Base-by-base conservation (phyloP, 768 basidiomycete species). In the Xerocomus potaroensis region DNA sequence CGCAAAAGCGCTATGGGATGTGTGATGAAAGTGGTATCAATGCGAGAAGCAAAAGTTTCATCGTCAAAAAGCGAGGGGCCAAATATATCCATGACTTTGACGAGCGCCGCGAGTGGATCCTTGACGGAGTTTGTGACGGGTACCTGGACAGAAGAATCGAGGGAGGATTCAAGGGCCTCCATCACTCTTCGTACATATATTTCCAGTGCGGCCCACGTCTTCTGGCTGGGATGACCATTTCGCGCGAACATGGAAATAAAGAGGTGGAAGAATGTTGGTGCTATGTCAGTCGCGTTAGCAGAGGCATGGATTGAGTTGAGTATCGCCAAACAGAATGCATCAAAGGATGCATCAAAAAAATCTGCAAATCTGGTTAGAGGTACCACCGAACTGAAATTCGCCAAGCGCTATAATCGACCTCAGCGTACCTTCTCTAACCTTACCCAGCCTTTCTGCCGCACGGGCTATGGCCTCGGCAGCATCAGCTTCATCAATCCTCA, bases 341-440 rank as follows among this genome's bases (percentile, higher is more conserved):
- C 64, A 75, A 83, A 84, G 2, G 74, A 76, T 1, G 64, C 62
- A 9, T 69, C 59, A 48, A 79, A 78, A n/a, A 85, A 57, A 26
- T 64, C 77, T 75, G 31, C 21, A 15, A 29, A 43, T 16, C 23
- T 10, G 16, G 26, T 41, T 30, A 61, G 44, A 10, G 9, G 23
- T 48, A 55, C 32, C 26, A 31, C 44, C 21, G 21, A 69, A 72
- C 63, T 46, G 30, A 35, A 68, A 53, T 4, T 59, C 49, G 16
- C 47, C 33, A 8, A 47, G 47, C 18, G 37, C 45, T 6, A 46
- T 18, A 27, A 81, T 45, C 8, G 8, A 37, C 18, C 37, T 32
- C 21, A 49, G 57, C 19, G 67, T 68, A 56, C 75, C 74, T 4
- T 69, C 72, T 4, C 84, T 51, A 8, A 72, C 43, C 26, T 67